Base-by-base conservation (phyloP, 2,329 filamentous ascomycete genomes). In the Penicillium corylophilum region DNA sequence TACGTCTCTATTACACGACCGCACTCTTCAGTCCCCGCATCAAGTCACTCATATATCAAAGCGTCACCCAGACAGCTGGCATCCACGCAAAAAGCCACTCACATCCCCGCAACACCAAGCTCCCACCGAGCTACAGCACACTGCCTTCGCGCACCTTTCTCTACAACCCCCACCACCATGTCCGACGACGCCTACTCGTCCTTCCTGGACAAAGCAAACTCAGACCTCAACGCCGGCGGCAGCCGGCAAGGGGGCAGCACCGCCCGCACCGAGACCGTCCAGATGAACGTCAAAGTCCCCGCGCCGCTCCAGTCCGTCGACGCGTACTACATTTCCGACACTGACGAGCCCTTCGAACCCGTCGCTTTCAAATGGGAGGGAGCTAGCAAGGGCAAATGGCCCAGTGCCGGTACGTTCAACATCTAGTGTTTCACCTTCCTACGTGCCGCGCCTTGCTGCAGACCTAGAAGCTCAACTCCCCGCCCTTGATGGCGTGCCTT, bases 161-260 rank as follows among this genome's bases (percentile, higher is more conserved):
- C 55, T 48, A 58, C 51, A 10, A 46, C 55, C 38, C 29, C 50
- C 23, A 55, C 56, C 52, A 66, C 55, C 50, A 77, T 77, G 75
- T 68, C 85, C 48, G 90, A 96, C 78, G 84, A 88, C 55, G 87
- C 88, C 56, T 96, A 96, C 77, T 82, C 85, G 73, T 79, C 87
- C 53, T 96, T 96, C 69, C 79, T 96, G 51, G 82, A 94, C 69
- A 94, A 94, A 77, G 90, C 90, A 48, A 95, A 95, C 75, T 77
- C 85, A 64, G 86, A 91, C 67, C 74, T 72, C 9, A 67, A 72
- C 48, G 68, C 67, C 5, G 66, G 65, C 55, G 61, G 60, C 41
- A 44, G 50, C 10, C 48, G 55, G 38, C 54, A 57, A 48, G 48
- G 60, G 12, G 28, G 33, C 24, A 69, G 70, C 26, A 42, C 53